Percentiles rank a stretch among this genome's conserved stretches.
These are phyloP conservation scores for Cornus florida DNA, from an alignment of 148 eudicot genomes.

Conservation along the genomic window DNA sequence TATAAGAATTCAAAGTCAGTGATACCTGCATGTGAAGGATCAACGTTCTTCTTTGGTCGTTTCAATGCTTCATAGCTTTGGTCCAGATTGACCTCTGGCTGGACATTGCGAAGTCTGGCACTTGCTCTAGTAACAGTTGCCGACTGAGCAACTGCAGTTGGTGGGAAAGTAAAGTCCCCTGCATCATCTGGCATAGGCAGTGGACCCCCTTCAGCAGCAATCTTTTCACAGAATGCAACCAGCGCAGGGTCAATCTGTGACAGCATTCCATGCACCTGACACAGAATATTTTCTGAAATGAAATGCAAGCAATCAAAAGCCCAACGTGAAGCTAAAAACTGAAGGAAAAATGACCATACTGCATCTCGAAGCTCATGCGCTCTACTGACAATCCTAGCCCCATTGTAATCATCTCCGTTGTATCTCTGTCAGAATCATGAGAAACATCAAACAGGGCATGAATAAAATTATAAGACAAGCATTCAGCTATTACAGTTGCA, in stretches of 20 bases:
- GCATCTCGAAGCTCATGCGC: conserved; percentile 97
- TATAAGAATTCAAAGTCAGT: conserved; percentile 1
- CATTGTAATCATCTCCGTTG: conserved; percentile 96
- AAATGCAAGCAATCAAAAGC: background rate
- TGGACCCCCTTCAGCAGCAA: conserved; percentile 91
- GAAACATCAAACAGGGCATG: background rate
- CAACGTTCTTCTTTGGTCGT: conserved; percentile 71
- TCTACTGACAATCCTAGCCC: conserved; percentile 98
- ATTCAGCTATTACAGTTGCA: background rate
- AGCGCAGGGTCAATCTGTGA: conserved; percentile 97
- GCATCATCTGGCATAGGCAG: conserved; percentile 68
- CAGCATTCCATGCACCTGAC: conserved; percentile 95
- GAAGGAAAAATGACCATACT: conserved; percentile 44
- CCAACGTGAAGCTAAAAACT: background rate
- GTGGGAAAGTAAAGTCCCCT: conserved; percentile 45
- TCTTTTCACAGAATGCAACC: conserved; percentile 88
- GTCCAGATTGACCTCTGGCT: conserved; percentile 85
- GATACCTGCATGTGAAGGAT: conserved; percentile 61
- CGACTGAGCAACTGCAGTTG: conserved; percentile 70
- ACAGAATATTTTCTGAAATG: conserved; percentile 12
- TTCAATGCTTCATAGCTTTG: conserved; percentile 83
- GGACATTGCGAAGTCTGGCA: conserved; percentile 93
- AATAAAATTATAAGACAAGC: conserved; percentile 3
- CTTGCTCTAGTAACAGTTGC: conserved; percentile 81
- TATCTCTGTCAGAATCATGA: conserved; percentile 51